Base-by-base conservation (phyloP, 805 yeast genomes). In the Candida ulmi region DNA sequence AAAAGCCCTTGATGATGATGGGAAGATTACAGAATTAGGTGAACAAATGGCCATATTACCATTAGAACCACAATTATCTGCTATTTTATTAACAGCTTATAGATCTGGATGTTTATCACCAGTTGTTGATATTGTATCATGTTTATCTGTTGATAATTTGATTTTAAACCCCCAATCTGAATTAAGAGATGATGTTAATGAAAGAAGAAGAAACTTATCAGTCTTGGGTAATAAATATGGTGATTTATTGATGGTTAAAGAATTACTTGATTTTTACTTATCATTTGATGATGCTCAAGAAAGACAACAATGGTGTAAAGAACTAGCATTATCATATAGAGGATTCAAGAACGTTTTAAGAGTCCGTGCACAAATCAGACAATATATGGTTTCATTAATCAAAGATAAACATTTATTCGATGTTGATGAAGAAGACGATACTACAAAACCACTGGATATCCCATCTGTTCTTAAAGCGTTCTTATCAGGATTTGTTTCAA, bases 131-230 rank as follows among this genome's bases (percentile, higher is more conserved):
- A 87, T 93, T 38, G 95, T 86, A 2, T 79, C 98, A 0, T 91
- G 98, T 62, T 69, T 93, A 18, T 87, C 96, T 13, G 96, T 93
- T 6, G 97, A 91, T 50, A 93, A 91, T 55, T 68, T 93, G 52
- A 61, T 93, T 19, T 55, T 86, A 51, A 87, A 84, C 46, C 95
- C 96, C 2, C 71, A 80, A 36, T 80, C 83, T 2, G 95, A 88
- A 39, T 65, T 70, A 38, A 69, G 98, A 45, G 96, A 93, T 51
- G 95, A 84, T 43, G 76, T 91, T 17, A 87, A 86, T 61, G 87
- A 78, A 54, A 75, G 72, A 48, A 71, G 97, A 50, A 68, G 80
- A 36, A 80, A 76, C 40, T 64, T 77, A 39, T 83, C 93, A 55
- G 78, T 80, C 2, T 63, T 80, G 38, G 95, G 95, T n/a, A 55